Evolutionary conservation across 768 basidiomycete genomes (phyloP).

Genomic region (Lepiota venenata): DNA sequence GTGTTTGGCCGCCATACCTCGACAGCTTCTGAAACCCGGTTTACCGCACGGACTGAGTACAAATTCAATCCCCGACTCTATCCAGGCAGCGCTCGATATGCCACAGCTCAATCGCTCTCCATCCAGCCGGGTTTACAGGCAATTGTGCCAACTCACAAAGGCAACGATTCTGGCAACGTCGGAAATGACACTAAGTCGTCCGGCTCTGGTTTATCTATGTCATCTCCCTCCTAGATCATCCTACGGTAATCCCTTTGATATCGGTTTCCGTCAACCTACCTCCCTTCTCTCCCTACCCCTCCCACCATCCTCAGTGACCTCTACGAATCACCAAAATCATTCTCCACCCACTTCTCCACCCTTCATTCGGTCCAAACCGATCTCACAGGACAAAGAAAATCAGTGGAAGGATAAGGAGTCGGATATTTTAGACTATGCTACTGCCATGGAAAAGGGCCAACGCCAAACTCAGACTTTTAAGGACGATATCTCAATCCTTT

Average conservation of each 20-base stretch:
- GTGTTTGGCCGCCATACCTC: neutral
- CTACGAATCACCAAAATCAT: neutral
- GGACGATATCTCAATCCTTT: neutral
- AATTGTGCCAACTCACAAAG: neutral
- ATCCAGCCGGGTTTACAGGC: neutral
- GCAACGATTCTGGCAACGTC: neutral
- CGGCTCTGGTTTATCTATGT: neutral
- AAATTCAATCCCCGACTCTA: slow-evolving; percentile 9
- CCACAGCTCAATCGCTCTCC: neutral
- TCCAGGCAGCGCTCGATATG: slow-evolving; percentile 8
- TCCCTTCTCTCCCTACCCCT: slow-evolving; percentile 7
- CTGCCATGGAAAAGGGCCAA: neutral
- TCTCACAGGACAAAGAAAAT: neutral
- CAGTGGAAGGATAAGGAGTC: neutral
- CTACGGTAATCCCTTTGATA: neutral
- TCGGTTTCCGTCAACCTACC: neutral
- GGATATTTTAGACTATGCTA: neutral
- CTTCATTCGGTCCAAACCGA: neutral
- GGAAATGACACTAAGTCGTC: neutral
- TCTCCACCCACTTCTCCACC: neutral
- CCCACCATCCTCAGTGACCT: neutral
- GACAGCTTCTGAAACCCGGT: neutral
- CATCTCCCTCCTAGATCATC: neutral
- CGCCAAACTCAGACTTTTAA: neutral
- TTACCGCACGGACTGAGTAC: neutral